Base-by-base conservation (phyloP, 768 basidiomycete species). In the Agrocybe praecox region DNA sequence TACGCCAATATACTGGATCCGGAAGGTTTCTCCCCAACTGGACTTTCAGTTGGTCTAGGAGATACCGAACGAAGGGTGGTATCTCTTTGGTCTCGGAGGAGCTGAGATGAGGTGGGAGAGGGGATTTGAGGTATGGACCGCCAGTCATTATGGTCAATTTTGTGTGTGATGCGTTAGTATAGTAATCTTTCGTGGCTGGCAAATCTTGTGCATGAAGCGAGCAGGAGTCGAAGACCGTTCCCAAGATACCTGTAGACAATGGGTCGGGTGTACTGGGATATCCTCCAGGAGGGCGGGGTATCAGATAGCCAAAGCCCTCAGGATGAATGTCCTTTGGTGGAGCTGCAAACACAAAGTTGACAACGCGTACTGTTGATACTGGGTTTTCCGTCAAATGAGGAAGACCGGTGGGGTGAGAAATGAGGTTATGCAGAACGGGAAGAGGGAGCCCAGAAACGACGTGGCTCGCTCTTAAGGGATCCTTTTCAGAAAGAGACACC, bases 71-170 rank as follows among this genome's bases (percentile, higher is more conserved):
- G 56, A 62, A 61, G 36, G 58, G 59, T 22, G 67, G 72, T 36
- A 64, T 67, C 34, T 64, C 62, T 7, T 62, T 55, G 24, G 56
- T 49, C 10, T 67, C 62, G 21, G 58, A 56, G 68, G 65, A 51
- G 75, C 44, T 48, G 56, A 65, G 55, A 64, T 52, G 49, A 58
- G 58, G 54, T 58, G 64, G 56, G 53, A 67, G 64, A 68, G 69
- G 49, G 63, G 64, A 56, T 65, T 59, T 23, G 52, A 67, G 61
- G 62, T 92, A 86, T 1, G 93, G 89, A 0, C 94, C 94, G 18
- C 95, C 94, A 21, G 94, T 73, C 93, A 99, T 96, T 44, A 94
- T 81, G 0, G 96, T 95, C 62, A 96, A 67, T 68, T 96, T 97
- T 23, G 88, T 87, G 58, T 88, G 75, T 17, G 73, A 56, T 8